Conservation (phyloP, 108 stramenopile genomes). For the Nitzschia sp. region DNA sequence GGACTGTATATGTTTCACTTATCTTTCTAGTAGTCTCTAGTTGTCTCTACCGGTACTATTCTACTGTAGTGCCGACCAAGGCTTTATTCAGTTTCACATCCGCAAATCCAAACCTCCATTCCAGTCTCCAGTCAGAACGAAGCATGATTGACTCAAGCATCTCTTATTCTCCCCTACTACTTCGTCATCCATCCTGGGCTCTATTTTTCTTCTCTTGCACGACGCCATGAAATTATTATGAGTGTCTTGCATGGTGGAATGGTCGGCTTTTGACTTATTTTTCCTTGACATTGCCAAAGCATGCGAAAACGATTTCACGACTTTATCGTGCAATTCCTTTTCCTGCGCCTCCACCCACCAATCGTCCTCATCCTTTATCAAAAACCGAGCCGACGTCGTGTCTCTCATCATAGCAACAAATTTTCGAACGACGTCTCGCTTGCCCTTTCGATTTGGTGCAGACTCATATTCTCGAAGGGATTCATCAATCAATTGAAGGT, state of each 20-base stretch:
- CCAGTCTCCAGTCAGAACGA: not conserved
- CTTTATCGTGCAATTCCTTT: slow-evolving; percentile 2
- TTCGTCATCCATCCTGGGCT: not conserved
- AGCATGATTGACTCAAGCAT: not conserved
- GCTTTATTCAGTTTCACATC: too few species aligned
- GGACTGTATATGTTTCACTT: too few species aligned
- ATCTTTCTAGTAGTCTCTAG: too few species aligned
- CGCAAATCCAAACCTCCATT: too few species aligned
- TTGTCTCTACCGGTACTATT: too few species aligned
- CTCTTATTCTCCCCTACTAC: not conserved
- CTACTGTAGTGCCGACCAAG: too few species aligned
- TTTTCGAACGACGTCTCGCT: not conserved
- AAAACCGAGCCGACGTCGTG: not conserved
- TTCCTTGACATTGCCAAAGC: not conserved
- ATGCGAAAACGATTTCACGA: slow-evolving; percentile 12
- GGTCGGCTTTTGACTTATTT: too few species aligned
- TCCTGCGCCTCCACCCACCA: slow-evolving; percentile 20
- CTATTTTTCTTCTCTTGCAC: not conserved
- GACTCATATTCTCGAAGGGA: not conserved
- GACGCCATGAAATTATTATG: not conserved
- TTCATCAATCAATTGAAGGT: not conserved
- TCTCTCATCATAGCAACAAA: not conserved
- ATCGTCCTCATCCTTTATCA: slow-evolving; percentile 4
- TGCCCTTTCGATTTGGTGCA: slow-evolving; percentile 1
- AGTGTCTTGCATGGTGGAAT: not conserved